Conservation (phyloP, 371 early-diverging fungal genomes). For the Actinomucor elegans region DNA sequence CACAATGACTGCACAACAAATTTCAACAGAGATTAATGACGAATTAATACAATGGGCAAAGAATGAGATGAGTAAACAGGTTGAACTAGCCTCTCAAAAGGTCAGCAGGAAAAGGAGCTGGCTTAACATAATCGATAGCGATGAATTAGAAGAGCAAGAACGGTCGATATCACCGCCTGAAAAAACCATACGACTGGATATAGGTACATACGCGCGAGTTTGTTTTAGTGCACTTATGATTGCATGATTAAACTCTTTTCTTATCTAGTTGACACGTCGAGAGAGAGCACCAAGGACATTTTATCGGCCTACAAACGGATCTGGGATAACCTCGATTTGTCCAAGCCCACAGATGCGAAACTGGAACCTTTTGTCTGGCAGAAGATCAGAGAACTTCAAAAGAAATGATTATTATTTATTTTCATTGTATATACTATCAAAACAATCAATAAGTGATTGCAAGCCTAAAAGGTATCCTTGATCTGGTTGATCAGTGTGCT, state of each 20-base stretch:
- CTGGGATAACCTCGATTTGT: conserved; percentile 16
- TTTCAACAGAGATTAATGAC: neutral
- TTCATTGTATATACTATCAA: conserved; percentile 55
- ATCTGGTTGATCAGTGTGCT: conserved; percentile 57
- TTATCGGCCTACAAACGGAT: conserved; percentile 18
- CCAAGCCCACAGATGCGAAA: conserved; percentile 8
- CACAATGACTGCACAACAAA: conserved; percentile 8
- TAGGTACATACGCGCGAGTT: neutral
- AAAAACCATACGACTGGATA: neutral
- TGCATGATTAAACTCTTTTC: too few species aligned
- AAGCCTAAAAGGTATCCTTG: conserved; percentile 76
- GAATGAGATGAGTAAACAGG: neutral
- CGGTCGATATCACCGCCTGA: neutral
- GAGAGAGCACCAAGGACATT: neutral
- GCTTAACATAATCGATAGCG: too few species aligned
- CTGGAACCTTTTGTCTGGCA: conserved; percentile 21
- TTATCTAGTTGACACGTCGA: neutral
- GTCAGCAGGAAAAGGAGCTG: neutral
- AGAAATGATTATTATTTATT: neutral
- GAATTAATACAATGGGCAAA: neutral
- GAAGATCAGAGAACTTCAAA: conserved; percentile 13
- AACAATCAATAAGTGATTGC: conserved; percentile 60
- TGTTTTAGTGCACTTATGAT: too few species aligned
- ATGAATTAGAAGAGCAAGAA: neutral
- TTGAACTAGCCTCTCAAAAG: neutral